Base-by-base conservation (phyloP, 2,329 filamentous ascomycete species). In the Furcasterigmium sp. region DNA sequence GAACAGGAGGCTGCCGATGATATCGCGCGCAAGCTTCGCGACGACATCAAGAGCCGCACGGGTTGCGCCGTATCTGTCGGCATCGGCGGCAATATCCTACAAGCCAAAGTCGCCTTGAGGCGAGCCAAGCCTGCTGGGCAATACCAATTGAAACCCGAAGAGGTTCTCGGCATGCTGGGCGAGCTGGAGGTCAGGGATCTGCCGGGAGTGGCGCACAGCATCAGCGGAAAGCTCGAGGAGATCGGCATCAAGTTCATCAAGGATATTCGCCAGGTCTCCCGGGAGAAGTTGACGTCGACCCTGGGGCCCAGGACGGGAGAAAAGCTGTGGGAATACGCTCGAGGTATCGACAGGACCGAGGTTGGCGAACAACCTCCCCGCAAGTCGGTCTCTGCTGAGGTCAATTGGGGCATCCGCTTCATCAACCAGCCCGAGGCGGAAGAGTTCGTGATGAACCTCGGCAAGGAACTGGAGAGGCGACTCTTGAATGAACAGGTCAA, bases 391-490 rank as follows among this genome's bases (percentile, higher is more conserved):
- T 97, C 93, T 2, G 91, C 91, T 1, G 93, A 98, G 60, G 89
- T 98, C 49, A 98, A 93, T 55, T 98, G 93, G 93, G 93, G 94
- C 3, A 95, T 98, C 44, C 83, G 93, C 6, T 98, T 98, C 59
- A 81, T 93, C 52, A 94, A 78, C 47, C 89, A 96, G 56, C 76
- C 80, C n/a, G 91, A 98, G 63, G 91, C 90, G 0, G 91, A 97
- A 46, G 88, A 94, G 51, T 98, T 98, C 60, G 76, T 97, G 23
- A 71, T 80, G 48, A 93, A 87, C 51, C 69, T 98, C 0, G 93
- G 87, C 57, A 84, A 84, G 44, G 93, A 98, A 62, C 68, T 98
- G 7, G 83, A 91, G 53, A 84, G 83, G 44, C 78, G 93, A 2
- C 68, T 98, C 15, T 58, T 90, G 18, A 87, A 90, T 50, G 89